Evolutionary conservation across 176 grass and related monocot genomes (phyloP).

Genomic region (Musa itinerans): DNA sequence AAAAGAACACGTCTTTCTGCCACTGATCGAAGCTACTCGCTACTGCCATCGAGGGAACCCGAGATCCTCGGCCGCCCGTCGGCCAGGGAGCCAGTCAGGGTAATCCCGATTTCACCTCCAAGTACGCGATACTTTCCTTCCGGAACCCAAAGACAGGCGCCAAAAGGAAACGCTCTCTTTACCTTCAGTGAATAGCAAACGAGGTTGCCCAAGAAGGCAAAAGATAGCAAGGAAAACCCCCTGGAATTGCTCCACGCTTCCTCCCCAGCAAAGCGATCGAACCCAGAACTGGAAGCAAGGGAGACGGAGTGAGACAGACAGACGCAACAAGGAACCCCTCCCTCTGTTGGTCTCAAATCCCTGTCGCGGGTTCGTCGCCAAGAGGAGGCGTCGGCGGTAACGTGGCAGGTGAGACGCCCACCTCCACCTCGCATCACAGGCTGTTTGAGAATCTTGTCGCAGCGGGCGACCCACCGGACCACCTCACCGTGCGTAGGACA

Average conservation of each 20-base stretch:
- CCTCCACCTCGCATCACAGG: slow-evolving; percentile 6
- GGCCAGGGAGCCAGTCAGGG: neutral
- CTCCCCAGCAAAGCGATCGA: neutral
- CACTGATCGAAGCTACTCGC: slow-evolving; percentile 70
- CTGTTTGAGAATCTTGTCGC: neutral
- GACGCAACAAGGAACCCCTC: neutral
- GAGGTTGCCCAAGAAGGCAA: neutral
- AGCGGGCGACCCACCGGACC: neutral
- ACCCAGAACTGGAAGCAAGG: neutral
- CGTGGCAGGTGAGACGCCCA: slow-evolving; percentile 6
- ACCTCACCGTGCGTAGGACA: neutral
- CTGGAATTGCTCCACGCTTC: neutral
- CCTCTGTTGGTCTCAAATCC: neutral
- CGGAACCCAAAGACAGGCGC: neutral
- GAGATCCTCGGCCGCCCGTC: neutral
- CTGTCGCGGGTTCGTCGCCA: neutral
- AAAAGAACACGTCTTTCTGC: slow-evolving; percentile 86
- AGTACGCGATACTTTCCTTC: neutral
- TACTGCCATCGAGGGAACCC: slow-evolving; percentile 35
- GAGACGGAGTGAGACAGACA: neutral
- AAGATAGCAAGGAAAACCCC: neutral
- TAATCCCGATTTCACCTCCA: neutral
- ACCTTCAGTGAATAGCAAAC: neutral
- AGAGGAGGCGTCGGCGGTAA: neutral
- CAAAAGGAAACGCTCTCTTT: neutral